phyloP scores from a whole-genome alignment of 257 asterid genomes.

The Haberlea rhodopensis region DNA sequence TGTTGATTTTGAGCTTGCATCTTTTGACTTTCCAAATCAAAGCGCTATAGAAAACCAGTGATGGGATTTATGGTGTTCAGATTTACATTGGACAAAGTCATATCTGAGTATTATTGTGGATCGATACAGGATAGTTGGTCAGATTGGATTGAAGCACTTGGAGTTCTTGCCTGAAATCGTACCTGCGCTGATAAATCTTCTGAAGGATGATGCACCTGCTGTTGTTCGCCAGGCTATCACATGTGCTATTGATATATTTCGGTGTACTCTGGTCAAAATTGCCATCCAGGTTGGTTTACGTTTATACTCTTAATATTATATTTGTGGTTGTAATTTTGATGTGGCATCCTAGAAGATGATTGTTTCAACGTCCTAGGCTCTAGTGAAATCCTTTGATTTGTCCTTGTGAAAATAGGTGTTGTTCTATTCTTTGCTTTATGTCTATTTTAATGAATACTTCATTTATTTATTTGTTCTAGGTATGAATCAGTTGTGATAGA shows the following conservation, averaged over 20 bases:
- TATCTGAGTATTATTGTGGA: slow-evolving; percentile 13
- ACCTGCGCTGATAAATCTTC: slow-evolving; percentile 60
- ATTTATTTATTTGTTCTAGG: neutral
- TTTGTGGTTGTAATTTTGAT: too few relatives aligned
- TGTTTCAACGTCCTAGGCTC: neutral
- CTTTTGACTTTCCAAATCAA: slow-evolving; percentile 10
- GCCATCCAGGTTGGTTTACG: neutral
- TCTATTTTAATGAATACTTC: neutral
- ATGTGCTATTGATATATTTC: slow-evolving; percentile 75
- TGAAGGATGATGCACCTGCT: slow-evolving; percentile 83
- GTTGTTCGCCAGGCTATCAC: slow-evolving; percentile 92
- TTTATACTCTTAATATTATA: too few relatives aligned
- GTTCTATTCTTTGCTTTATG: neutral
- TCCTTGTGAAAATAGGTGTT: neutral
- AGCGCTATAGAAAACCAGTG: neutral
- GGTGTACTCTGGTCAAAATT: slow-evolving; percentile 51
- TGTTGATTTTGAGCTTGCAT: too few relatives aligned
- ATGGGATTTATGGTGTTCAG: too few relatives aligned
- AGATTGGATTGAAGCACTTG: slow-evolving; percentile 69
- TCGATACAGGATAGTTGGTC: slow-evolving; percentile 67
- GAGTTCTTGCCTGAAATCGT: slow-evolving; percentile 79
- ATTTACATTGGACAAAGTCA: neutral
- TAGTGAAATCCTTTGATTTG: too few relatives aligned
- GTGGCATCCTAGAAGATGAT: neutral
- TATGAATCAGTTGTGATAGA: neutral